phyloP scores from a whole-genome alignment of 208 protist genomes.

The Herpetomonas samuelpessoai region DNA sequence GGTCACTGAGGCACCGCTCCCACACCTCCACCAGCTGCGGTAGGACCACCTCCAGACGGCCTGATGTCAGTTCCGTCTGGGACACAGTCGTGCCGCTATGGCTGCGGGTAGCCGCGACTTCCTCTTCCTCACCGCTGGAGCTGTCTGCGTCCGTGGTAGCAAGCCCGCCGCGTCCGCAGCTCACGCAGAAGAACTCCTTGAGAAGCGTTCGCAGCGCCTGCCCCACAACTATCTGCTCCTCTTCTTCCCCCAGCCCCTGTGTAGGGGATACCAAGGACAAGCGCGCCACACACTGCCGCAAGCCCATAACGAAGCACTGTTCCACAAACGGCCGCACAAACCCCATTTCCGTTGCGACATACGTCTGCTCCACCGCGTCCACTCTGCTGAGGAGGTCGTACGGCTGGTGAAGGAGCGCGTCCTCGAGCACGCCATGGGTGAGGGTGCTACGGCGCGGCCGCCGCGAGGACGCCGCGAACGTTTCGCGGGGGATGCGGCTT shows the following conservation, averaged over 20 bases:
- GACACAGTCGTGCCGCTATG: neutral
- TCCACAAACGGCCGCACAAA: constrained; percentile 55
- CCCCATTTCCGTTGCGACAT: constrained; percentile 69
- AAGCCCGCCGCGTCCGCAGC: neutral
- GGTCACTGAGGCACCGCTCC: constrained; percentile 26
- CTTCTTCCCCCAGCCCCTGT: neutral
- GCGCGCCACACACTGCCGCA: constrained; percentile 16
- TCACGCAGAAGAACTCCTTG: neutral
- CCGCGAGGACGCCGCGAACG: constrained; percentile 5
- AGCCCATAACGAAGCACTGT: constrained; percentile 40
- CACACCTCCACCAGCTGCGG: constrained; percentile 1
- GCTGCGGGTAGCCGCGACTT: too few relatives aligned
- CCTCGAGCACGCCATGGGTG: constrained; percentile 24
- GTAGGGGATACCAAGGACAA: neutral
- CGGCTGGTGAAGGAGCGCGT: constrained; percentile 37
- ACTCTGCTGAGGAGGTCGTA: constrained; percentile 40
- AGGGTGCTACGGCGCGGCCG: constrained; percentile 11
- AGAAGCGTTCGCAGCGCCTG: neutral
- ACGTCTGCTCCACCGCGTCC: constrained; percentile 47
- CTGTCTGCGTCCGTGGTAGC: neutral
- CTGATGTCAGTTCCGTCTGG: neutral
- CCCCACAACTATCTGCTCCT: neutral
- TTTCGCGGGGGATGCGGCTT: constrained; percentile 22
- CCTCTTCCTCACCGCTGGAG: too few relatives aligned
- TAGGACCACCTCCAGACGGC: neutral